These are phyloP conservation scores for Lactarius tabidus DNA, from an alignment of 768 basidiomycete genomes.

Conservation along the genomic window DNA sequence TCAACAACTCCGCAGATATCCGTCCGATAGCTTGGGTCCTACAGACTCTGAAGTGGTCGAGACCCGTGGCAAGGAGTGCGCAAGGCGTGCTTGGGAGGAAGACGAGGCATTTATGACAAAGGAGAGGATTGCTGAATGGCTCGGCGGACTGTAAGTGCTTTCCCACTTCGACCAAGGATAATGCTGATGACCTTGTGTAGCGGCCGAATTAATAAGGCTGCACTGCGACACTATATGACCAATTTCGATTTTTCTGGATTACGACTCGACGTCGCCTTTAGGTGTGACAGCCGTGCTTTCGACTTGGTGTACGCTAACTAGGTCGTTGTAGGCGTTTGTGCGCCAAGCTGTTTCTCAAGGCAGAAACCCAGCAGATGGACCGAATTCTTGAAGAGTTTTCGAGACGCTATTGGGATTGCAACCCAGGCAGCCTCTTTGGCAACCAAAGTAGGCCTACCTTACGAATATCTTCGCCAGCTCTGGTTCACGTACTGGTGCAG, in stretches of 20 bases:
- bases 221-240: slow-evolving; percentile 77
- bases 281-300: slow-evolving; percentile 43
- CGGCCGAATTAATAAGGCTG: slow-evolving; percentile 66
- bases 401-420: slow-evolving; percentile 87
- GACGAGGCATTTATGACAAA: slow-evolving; percentile 79
- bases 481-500: slow-evolving; percentile 37
- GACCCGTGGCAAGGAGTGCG: slow-evolving; percentile 63
- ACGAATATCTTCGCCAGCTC: slow-evolving; percentile 12
- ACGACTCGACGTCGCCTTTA: slow-evolving; percentile 84
- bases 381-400: slow-evolving; percentile 93
- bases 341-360: slow-evolving; percentile 88
- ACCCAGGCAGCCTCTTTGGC: slow-evolving; percentile 75
- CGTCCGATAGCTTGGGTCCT: slow-evolving; percentile 26
- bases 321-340: slow-evolving; percentile 65
- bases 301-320: neutral
- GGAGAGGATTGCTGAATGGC: slow-evolving; percentile 95
- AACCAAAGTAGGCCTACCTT: slow-evolving; percentile 62
- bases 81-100: slow-evolving; percentile 77
- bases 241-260: slow-evolving; percentile 84
- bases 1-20: slow-evolving; percentile 44
- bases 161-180: slow-evolving; percentile 27
- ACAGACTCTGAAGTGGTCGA: slow-evolving; percentile 60
- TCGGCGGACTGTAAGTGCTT: slow-evolving; percentile 83
- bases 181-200: slow-evolving; percentile 39
- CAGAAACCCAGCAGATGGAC: slow-evolving; percentile 97